Base-by-base conservation (phyloP, 441 rosid genomes). In the Euphorbia corollata region DNA sequence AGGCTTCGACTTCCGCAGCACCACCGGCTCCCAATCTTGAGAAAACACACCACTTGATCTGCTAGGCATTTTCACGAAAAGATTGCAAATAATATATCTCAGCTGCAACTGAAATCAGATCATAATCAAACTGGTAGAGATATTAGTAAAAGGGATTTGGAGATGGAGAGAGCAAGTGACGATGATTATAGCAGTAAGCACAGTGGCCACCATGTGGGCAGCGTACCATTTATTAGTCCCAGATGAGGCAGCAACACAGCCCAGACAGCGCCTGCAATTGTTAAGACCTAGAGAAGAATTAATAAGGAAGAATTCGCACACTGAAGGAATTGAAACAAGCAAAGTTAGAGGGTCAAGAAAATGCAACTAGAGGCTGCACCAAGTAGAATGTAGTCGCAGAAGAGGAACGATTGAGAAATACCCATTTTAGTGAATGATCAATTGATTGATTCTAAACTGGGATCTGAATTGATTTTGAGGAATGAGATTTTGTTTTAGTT, bases 361-460 rank as follows among this genome's bases (percentile, higher is more conserved):
- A 91, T 82, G 85, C 96, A 89, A 67, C 93, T 85, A 54, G 95
- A 92, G 22, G 98, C 91, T 41, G 98, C 89, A 3, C 96, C 87
- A 0, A 92, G 85, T 39, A 90, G 91, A 60, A 91, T 78, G 87
- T 89, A 91, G 84, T 93, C 91, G 80, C 87, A 83, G 53, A 88
- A 74, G 70, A 87, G 81, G 84, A 90, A 92, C 59, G 83, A 65
- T 70, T 81, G 87, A 82, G 80, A 96, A 22, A 89, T 85, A 67
- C 77, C n/a, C n/a, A n/a, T n/a, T n/a, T n/a, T n/a, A n/a, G n/a
- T n/a, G n/a, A n/a, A n/a, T n/a, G n/a, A n/a, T n/a, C n/a, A n/a
- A n/a, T n/a, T n/a, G n/a, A n/a, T n/a, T n/a, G n/a, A n/a, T n/a
- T n/a, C n/a, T n/a, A n/a, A n/a, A n/a, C n/a, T n/a, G n/a, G n/a